A percentile compares a stretch with the other conserved stretches of the same genome.
phyloP scores from a whole-genome alignment of 257 asterid genomes.

The Fraxinus excelsior region DNA sequence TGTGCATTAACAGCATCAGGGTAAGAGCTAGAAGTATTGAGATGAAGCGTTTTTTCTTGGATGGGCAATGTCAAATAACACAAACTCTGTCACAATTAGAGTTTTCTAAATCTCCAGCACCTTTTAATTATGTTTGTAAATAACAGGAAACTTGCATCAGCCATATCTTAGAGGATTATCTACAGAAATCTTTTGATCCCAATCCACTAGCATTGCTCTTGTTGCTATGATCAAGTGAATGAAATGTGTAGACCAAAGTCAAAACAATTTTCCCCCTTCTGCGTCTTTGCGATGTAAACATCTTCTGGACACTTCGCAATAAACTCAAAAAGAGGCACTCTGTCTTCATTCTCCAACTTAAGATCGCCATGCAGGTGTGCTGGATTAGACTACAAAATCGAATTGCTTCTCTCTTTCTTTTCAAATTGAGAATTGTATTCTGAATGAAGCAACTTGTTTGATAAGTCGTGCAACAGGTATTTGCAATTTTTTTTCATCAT shows the following conservation, averaged over 20 bases:
- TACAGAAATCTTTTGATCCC: slow-evolving; percentile 55
- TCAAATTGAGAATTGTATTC: slow-evolving; percentile 32
- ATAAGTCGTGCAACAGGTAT: slow-evolving; percentile 46
- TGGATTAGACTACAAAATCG: slow-evolving; percentile 43
- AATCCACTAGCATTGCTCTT: slow-evolving; percentile 69
- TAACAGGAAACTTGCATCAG: slow-evolving; percentile 77
- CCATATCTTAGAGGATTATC: slow-evolving; percentile 55
- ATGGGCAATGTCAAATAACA: no score
- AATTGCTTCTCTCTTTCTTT: slow-evolving; percentile 33
- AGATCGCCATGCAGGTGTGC: slow-evolving; percentile 78
- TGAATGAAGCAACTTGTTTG: slow-evolving; percentile 30
- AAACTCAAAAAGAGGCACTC: slow-evolving; percentile 67
- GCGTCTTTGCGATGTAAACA: slow-evolving; percentile 57
- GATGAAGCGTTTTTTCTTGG: slow-evolving; percentile 47
- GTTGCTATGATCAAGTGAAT: slow-evolving; percentile 57
- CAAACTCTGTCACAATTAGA: slow-evolving; percentile 72
- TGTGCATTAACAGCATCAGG: slow-evolving; percentile 39
- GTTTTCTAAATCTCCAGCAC: slow-evolving; percentile 43
- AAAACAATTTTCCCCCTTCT: slow-evolving; percentile 43
- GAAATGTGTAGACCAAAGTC: slow-evolving; percentile 47
- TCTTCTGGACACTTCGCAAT: slow-evolving; percentile 68
- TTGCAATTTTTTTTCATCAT: slow-evolving; percentile 32
- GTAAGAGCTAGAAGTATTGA: slow-evolving; percentile 33
- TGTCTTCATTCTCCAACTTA: slow-evolving; percentile 54
- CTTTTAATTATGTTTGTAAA: slow-evolving; percentile 7